Conservation (phyloP, 768 basidiomycete genomes). For the Rhizopogon sp. region DNA sequence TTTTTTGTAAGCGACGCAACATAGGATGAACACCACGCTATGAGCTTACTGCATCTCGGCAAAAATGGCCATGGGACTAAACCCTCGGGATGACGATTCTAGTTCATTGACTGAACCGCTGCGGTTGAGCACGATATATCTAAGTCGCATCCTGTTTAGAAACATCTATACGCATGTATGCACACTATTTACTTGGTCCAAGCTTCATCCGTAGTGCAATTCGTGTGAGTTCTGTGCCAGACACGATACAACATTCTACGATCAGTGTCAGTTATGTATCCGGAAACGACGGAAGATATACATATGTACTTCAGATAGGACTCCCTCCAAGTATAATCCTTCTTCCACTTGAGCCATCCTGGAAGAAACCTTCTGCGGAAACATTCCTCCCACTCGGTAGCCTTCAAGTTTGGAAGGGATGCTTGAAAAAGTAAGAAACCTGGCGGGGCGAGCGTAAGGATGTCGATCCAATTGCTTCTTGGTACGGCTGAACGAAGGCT, state of each 20-base stretch:
- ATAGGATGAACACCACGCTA: neutral
- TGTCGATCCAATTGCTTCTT: slow-evolving; percentile 76
- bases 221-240: slow-evolving; percentile 62
- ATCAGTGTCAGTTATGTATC: slow-evolving; percentile 6
- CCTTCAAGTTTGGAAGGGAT: slow-evolving; percentile 62
- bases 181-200: slow-evolving; percentile 65
- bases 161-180: slow-evolving; percentile 4
- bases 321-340: slow-evolving; percentile 57
- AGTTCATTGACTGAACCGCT: slow-evolving; percentile 72
- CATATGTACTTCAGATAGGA: slow-evolving; percentile 55
- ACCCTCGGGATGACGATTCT: slow-evolving; percentile 61
- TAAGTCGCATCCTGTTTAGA: slow-evolving; percentile 18
- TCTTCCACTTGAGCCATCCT: slow-evolving; percentile 70
- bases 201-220: slow-evolving; percentile 75
- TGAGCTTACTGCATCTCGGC: slow-evolving; percentile 67
- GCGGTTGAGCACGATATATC: slow-evolving; percentile 72
- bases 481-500: slow-evolving; percentile 63
- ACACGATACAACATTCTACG: slow-evolving; percentile 55
- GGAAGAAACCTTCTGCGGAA: slow-evolving; percentile 71
- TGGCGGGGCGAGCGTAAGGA: slow-evolving; percentile 57
- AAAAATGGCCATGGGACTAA: slow-evolving; percentile 62
- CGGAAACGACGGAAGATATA: slow-evolving; percentile 9
- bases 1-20: neutral
- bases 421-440: slow-evolving; percentile 62
- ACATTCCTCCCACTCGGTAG: slow-evolving; percentile 70